Evolutionary conservation across 257 asterid genomes (phyloP), one percentile per base, ranked within the genome.

Genomic region (Cruciata laevipes): DNA sequence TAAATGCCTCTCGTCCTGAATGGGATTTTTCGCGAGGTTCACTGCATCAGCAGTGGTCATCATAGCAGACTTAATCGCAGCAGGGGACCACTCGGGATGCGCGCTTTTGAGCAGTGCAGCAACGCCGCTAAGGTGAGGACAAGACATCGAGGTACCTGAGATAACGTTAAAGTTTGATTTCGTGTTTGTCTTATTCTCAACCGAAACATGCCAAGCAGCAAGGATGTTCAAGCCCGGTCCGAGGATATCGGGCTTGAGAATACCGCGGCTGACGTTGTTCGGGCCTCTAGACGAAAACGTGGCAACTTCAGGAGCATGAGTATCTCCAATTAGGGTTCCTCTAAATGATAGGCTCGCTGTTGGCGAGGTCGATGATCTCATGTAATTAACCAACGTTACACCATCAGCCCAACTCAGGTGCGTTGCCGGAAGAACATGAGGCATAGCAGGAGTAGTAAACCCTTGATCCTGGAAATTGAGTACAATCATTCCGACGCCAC

Each of bases 211-310:
- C 52, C 52, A 70, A 0, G 74, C 74, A 9, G 74, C 74, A 1
- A 70, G 69, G 23, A 70, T 62, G n/a, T 70, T 62, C 16, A 70
- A 69, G 0, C 74, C 74, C 16, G 74, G 74, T 23, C 74, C 74
- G 31, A 70, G 23, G 6, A 70, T 70, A 30, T 70, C 69, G 7
- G 74, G 74, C 56, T 70, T 70, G 53, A 70, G 7, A 7, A 70
- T 70, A 5, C 74, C 74, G 3, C 2, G 69, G 6, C 74, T 70
- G 17, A 6, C 12, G 0, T 1, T 7, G 14, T 21, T 70, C 5
- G 74, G 74, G 8, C 74, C 74, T 32, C 74, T 70, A 6, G 69
- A 51, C 10, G 74, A 70, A 14, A 70, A 70, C 0, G 38, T 8
- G 5, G 69, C 63, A 16, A 70, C 74, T 27, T 56, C 38, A 30